Conservation (phyloP, 2,329 filamentous ascomycete genomes). For the Aspergillus ustus region DNA sequence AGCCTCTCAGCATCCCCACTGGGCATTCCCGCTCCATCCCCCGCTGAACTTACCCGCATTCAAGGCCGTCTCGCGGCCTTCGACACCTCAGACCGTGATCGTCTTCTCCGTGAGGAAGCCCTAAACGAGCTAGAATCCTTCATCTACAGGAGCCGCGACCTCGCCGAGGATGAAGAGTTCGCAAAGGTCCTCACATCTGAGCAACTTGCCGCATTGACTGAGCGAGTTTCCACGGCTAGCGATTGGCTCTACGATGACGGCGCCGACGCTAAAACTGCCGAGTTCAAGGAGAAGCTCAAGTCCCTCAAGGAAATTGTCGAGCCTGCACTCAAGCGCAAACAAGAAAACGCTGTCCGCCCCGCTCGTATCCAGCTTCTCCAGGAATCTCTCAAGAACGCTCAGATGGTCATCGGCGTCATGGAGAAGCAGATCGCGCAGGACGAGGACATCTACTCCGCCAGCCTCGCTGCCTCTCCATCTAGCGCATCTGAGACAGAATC, state of each 20-base stretch:
- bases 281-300: constrained; percentile 76
- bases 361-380: constrained; percentile 69
- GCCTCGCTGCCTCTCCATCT: constrained; percentile 50
- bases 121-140: constrained; percentile 92
- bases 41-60: constrained; percentile 51
- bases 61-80: constrained; percentile 81
- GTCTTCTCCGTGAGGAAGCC: constrained; percentile 78
- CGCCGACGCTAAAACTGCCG: constrained; percentile 72
- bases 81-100: constrained; percentile 79
- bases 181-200: constrained; percentile 70
- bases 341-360: constrained; percentile 74
- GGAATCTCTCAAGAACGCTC: constrained; percentile 71
- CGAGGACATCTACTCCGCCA: constrained; percentile 61
- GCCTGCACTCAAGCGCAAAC: constrained; percentile 75
- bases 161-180: constrained; percentile 78
- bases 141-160: constrained; percentile 85
- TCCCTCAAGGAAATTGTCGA: constrained; percentile 76
- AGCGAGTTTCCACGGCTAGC: constrained; percentile 69
- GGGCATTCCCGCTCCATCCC: constrained; percentile 44
- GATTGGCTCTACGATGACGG: constrained; percentile 94
- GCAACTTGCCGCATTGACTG: constrained; percentile 69
- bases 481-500: constrained; percentile 43
- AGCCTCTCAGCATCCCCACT: constrained; percentile 55
- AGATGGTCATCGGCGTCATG: constrained; percentile 71
- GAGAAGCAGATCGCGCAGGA: constrained; percentile 75